phyloP scores from a whole-genome alignment of 495 filamentous ascomycete genomes.

The Hyaloscypha finlandica region DNA sequence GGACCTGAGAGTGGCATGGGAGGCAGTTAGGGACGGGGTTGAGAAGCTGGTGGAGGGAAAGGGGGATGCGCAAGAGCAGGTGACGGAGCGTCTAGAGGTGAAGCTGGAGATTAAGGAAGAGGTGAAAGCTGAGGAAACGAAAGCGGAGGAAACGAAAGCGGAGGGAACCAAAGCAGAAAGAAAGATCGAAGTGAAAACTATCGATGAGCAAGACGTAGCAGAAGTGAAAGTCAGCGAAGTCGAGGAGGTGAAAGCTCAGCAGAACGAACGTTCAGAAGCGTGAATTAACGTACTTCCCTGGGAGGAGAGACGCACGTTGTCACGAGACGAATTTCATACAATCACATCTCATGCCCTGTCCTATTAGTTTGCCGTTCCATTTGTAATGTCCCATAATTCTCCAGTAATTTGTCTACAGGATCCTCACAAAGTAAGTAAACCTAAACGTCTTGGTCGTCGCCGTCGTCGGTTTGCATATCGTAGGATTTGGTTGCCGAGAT shows the following conservation, averaged over 20 bases:
- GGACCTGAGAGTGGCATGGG: slow-evolving; percentile 1
- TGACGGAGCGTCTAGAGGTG: neutral
- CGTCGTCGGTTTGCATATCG: too few relatives aligned
- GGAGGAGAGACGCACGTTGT: too few relatives aligned
- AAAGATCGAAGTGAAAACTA: neutral
- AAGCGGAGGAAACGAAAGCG: neutral
- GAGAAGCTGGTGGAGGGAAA: neutral
- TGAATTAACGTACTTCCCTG: too few relatives aligned
- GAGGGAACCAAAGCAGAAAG: neutral
- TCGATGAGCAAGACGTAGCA: neutral
- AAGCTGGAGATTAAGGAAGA: slow-evolving; percentile 6
- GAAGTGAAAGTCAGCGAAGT: slow-evolving; percentile 2
- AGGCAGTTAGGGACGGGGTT: slow-evolving; percentile 1
- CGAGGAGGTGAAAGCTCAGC: neutral
- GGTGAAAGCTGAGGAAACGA: neutral
- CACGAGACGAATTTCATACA: too few relatives aligned
- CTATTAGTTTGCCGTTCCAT: too few relatives aligned
- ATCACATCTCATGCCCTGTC: too few relatives aligned
- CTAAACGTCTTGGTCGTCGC: too few relatives aligned
- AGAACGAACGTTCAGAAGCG: too few relatives aligned
- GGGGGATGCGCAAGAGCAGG: neutral
- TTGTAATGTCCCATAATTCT: too few relatives aligned
- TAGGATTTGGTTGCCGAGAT: too few relatives aligned
- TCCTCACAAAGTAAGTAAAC: too few relatives aligned
- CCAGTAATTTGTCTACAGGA: too few relatives aligned